Base-by-base conservation (phyloP, 805 yeast species). In the Starmera quercuum region DNA sequence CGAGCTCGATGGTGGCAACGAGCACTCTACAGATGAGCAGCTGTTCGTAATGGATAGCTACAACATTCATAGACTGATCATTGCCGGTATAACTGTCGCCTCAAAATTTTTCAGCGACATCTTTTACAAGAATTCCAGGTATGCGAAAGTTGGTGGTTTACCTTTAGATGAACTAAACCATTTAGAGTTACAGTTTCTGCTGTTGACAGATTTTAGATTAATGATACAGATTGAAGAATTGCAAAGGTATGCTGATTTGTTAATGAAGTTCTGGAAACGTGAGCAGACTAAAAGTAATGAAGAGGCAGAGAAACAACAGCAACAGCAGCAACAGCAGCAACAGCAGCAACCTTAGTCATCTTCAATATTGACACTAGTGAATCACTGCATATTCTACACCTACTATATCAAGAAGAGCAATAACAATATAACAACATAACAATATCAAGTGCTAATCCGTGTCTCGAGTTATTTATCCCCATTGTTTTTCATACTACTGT, bases 111-210 rank as follows among this genome's bases (percentile, higher is more conserved):
- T 88, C 57, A 79, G 90, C 48, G 97, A 90, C 59, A 85, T 88
- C 31, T 90, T 88, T 52, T 90, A 90, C 67, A 90, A 90, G 53
- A 90, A 90, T 56, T 78, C 92, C 35, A 72, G 97, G 42, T 90
- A 90, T 56, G 96, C 97, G 9, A 84, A 88, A 56, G 92, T 90
- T 29, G 97, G 97, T 6, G 97, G 97, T 0, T 68, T 90, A 35
- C 95, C 97, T 7, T 67, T 87, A 37, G 95, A 85, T 36, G 99
- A 92, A 56, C 68, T 92, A 54, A 92, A 92, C 54, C 88, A 84
- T 58, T 65, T 92, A 45, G 99, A 92, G 58, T 63, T 92, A 30
- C 97, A 90, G 55, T 88, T 92, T 53, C 62, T 90, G 46, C 58
- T 88, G 32, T 63, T 90, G 39, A 68, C 87, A 33, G 96, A 92